Evolutionary conservation across 164 flowering plant species (phyloP).

Genomic region (Litsea cubeba): DNA sequence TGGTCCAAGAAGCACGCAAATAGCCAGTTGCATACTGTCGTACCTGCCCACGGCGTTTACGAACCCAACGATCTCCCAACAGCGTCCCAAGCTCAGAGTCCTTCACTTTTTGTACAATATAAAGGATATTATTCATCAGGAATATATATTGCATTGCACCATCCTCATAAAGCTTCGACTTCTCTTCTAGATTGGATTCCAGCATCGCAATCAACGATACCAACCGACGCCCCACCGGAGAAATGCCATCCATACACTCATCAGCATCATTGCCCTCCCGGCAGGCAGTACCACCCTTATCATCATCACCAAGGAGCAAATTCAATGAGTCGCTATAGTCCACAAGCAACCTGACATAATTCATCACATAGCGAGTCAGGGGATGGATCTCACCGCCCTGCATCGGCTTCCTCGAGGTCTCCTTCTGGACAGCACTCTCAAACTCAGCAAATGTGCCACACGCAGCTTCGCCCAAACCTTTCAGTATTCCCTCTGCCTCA

Average conservation of each 20-base stretch:
- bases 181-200: constrained; percentile 74
- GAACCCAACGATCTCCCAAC: constrained; percentile 81
- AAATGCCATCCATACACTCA: constrained; percentile 19
- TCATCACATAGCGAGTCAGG: constrained; percentile 10
- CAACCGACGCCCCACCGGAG: constrained; percentile 46
- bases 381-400: constrained; percentile 6
- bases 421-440: background rate
- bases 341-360: constrained; percentile 1
- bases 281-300: background rate
- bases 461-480: constrained; percentile 5
- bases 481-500: constrained; percentile 1
- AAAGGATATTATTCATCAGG: constrained; percentile 79
- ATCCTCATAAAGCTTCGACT: constrained; percentile 70
- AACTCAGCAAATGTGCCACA: constrained; percentile 2
- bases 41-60: constrained; percentile 57
- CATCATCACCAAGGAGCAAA: background rate
- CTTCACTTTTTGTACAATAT: constrained; percentile 78
- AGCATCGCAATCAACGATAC: constrained; percentile 37
- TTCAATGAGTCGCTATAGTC: background rate
- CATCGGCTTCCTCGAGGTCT: background rate
- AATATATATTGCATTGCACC: constrained; percentile 64
- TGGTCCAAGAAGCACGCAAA: constrained; percentile 84
- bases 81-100: constrained; percentile 72
- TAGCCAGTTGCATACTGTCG: constrained; percentile 71
- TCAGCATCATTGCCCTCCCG: constrained; percentile 1